Evolutionary conservation across 306 rosid genomes (phyloP).

Genomic region (Lathyrus sativus): DNA sequence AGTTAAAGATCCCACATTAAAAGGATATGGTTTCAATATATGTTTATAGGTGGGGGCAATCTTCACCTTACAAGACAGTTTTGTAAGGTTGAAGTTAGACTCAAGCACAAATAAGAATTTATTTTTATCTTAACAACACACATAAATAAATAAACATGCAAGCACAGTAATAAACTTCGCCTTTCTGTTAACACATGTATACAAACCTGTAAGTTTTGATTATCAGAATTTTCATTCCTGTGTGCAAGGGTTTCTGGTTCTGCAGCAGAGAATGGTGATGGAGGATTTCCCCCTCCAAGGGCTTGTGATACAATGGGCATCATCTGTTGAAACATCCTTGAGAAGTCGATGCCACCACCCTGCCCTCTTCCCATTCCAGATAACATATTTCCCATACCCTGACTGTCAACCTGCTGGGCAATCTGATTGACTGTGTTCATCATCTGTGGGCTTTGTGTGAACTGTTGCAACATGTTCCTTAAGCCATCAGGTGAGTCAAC

Average conservation of each 20-base stretch:
- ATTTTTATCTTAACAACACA: conserved; percentile 3
- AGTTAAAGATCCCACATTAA: too few relatives aligned
- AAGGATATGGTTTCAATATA: too few relatives aligned
- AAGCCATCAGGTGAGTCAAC: conserved; percentile 82
- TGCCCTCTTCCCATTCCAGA: conserved; percentile 70
- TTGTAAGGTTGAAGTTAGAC: too few relatives aligned
- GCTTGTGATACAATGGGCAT: conserved; percentile 93
- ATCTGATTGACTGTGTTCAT: conserved; percentile 79
- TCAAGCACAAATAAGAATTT: background rate
- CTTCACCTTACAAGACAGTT: too few relatives aligned
- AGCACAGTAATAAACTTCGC: conserved; percentile 19
- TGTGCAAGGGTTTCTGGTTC: conserved; percentile 46
- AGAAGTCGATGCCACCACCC: conserved; percentile 77
- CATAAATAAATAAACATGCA: conserved; percentile 18
- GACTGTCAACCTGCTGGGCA: conserved; percentile 79
- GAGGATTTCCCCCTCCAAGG: conserved; percentile 55
- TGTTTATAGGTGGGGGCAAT: too few relatives aligned
- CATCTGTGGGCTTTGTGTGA: conserved; percentile 91
- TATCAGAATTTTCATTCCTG: conserved; percentile 43
- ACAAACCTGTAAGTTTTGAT: conserved; percentile 67
- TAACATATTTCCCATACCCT: conserved; percentile 73
- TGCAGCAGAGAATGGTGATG: conserved; percentile 49
- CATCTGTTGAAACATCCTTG: conserved; percentile 95
- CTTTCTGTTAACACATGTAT: conserved; percentile 15
- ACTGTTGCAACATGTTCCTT: conserved; percentile 90